Evolutionary conservation across 352 stramenopile species (phyloP), one percentile per base, ranked within the genome.

Genomic region (Lagenidium sp.): DNA sequence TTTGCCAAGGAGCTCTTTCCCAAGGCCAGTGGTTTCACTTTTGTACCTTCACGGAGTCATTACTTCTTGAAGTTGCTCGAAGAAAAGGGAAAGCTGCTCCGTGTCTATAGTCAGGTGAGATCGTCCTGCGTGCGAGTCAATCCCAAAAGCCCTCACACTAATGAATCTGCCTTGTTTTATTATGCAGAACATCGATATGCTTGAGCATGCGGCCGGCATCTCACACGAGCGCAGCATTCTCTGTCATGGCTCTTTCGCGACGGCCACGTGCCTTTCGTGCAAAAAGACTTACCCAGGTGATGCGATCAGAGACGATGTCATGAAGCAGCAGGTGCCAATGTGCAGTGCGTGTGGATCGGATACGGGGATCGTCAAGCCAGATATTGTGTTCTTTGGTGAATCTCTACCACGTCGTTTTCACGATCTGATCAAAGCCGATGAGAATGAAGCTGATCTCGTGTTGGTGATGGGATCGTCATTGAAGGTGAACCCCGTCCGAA

Each of bases 401-500:
- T 90, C 81, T 0, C 57, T 99, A 26, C 73, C 83, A 13, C 60
- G 82, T 37, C 80, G 68, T 45, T 98, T 99, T 52, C 76, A 86
- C 46, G 74, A 91, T 48, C 76, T 77, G 25, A 85, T 88, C 30
- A 84, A 83, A 58, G 68, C 60, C 30, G 76, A 86, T 47, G 80
- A 87, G 59, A 63, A 69, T 36, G 76, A 82, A 51, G 91, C 85
- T 15, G 95, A 99, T 66, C 74, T 98, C 4, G 68, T 99, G 23
- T 85, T 99, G 30, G 95, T 99, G n/a, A 98, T 99, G 77, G 97
- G 97, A 35, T 99, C 97, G 10, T 98, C 90, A 8, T 68, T 99
- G 7, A 96, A 96, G 44, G 97, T 99, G 30, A 89, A 94, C 40
- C 96, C 97, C 16, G 91, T 99, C 19, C 84, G 87, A 12, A 83